Base-by-base conservation (phyloP, 83 land plant genomes). In the Diphasiastrum complanatum region DNA sequence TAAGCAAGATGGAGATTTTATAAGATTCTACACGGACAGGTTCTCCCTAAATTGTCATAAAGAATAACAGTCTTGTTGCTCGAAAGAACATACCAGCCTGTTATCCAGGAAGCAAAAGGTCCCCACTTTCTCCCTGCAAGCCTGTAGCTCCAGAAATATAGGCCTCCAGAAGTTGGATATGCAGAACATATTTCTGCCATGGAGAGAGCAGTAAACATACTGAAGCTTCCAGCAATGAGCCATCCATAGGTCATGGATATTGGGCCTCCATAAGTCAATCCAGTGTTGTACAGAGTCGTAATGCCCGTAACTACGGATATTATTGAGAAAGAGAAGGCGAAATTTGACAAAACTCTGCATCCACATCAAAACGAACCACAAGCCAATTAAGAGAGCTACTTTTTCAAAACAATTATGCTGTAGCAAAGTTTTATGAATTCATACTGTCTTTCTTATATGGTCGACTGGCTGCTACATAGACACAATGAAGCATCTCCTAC, bases 151-250 rank as follows among this genome's bases (percentile, higher is more conserved):
- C 89, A 87, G 67, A 75, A 87, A 61, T 87, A 87, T 16, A 87
- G 89, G 12, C 95, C 95, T 5, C 95, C 95, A 16, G 95, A 87
- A 2, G 95, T 84, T 16, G 95, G 95, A 36, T 67, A 87, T 2
- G 93, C 64, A 19, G 93, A 87, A 67, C 93, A 87, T 23, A 87
- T 84, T 66, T 87, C 93, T 20, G 85, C 88, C 93, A 87, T 87
- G 8, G 86, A 64, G 27, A 77, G 51, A 16, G 84, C 93, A 29
- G 84, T 83, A 26, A 73, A 52, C 83, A 81, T 46, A 20, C 79
- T 87, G 61, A 87, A 84, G 10, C 41, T 46, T 0, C 85, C 83
- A 5, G 79, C 83, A 26, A 87, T 63, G 20, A 81, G 60, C 93
- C 93, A 87, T 6, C 93, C 93, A 38, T 79, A 84, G 0, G 67